phyloP scores from a whole-genome alignment of 495 filamentous ascomycete species.

The Annulohypoxylon stygium region DNA sequence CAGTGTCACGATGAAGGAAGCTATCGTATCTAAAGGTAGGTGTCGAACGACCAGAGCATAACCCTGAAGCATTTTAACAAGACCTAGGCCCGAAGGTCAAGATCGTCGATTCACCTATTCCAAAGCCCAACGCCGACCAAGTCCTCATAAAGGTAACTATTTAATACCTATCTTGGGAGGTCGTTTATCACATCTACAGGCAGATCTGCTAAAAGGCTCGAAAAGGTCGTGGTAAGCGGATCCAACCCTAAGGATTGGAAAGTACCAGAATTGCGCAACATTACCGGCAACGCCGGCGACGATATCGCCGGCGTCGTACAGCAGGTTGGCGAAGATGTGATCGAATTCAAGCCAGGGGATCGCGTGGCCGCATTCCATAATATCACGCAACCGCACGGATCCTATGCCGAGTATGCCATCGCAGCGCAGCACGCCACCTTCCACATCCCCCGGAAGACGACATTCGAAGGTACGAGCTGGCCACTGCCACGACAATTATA shows the following conservation, averaged over 20 bases:
- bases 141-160: slow-evolving; percentile 69
- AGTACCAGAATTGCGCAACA: slow-evolving; percentile 41
- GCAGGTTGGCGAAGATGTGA: slow-evolving; percentile 70
- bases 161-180: neutral
- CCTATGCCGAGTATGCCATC: slow-evolving; percentile 79
- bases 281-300: slow-evolving; percentile 70
- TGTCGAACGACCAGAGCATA: neutral
- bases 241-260: slow-evolving; percentile 90
- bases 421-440: slow-evolving; percentile 75
- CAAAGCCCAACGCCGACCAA: slow-evolving; percentile 69
- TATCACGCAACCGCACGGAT: slow-evolving; percentile 64
- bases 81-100: slow-evolving; percentile 64
- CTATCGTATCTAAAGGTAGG: slow-evolving; percentile 63
- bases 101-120: slow-evolving; percentile 74
- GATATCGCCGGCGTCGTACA: slow-evolving; percentile 79
- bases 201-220: neutral
- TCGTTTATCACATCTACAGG: neutral
- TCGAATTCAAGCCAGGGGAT: slow-evolving; percentile 74
- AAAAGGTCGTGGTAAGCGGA: slow-evolving; percentile 71
- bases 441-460: slow-evolving; percentile 71
- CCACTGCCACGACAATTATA: neutral
- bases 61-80: slow-evolving; percentile 3
- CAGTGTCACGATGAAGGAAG: slow-evolving; percentile 71
- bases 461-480: slow-evolving; percentile 70
- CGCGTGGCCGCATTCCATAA: slow-evolving; percentile 79